phyloP scores from a whole-genome alignment of 2,329 filamentous ascomycete species.

The Chrysoporthe deuterocubensis region DNA sequence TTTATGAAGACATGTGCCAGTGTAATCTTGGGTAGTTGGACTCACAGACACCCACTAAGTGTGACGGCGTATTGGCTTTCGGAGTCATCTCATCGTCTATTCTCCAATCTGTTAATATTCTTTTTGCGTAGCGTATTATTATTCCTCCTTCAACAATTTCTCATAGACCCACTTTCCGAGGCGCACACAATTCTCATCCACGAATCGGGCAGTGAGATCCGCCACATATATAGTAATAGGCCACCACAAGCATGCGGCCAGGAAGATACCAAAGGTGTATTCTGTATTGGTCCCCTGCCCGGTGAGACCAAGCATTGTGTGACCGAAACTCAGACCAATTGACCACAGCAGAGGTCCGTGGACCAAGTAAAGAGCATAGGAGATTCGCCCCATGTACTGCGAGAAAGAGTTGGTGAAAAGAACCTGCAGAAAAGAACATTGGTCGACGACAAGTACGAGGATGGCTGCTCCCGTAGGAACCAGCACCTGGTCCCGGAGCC shows the following conservation, averaged over 20 bases:
- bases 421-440: constrained; percentile 14
- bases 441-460: constrained; percentile 20
- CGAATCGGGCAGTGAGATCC: constrained; percentile 18
- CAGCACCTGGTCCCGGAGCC: constrained; percentile 15
- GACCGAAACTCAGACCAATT: constrained; percentile 16
- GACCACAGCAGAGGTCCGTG: constrained; percentile 28
- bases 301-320: constrained; percentile 11
- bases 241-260: constrained; percentile 27
- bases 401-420: constrained; percentile 26
- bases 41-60: no score
- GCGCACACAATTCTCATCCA: constrained; percentile 26
- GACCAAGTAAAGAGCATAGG: constrained; percentile 23
- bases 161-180: constrained; percentile 27
- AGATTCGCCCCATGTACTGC: constrained; percentile 29
- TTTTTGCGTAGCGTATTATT: neutral
- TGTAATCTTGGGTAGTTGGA: no score
- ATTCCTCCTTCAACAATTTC: constrained; percentile 18
- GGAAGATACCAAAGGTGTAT: constrained; percentile 18
- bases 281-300: constrained; percentile 11
- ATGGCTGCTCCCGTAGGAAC: constrained; percentile 10
- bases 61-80: no score
- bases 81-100: neutral
- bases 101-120: no score
- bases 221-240: constrained; percentile 22
- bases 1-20: no score